Evolutionary conservation across 2,329 filamentous ascomycete genomes (phyloP).

Genomic region (Xylariaceae sp.): DNA sequence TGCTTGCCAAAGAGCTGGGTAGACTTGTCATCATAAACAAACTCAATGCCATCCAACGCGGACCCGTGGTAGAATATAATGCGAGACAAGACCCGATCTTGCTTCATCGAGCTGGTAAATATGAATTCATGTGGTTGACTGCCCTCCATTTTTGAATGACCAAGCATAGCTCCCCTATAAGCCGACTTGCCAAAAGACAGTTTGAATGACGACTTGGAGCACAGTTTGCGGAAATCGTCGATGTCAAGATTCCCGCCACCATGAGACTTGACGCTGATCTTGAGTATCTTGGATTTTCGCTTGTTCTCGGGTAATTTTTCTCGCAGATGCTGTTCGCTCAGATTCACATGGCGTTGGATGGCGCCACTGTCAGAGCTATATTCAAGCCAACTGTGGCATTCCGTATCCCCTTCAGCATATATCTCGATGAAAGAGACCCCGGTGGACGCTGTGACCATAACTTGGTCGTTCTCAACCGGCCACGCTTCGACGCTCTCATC

Average conservation of each 20-base stretch:
- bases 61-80: constrained; percentile 74
- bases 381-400: constrained; percentile 79
- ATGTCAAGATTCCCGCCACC: constrained; percentile 71
- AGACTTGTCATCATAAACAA: constrained; percentile 83
- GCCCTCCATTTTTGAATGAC: constrained; percentile 66
- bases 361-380: constrained; percentile 55
- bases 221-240: constrained; percentile 68
- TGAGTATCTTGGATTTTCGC: constrained; percentile 62
- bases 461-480: constrained; percentile 72
- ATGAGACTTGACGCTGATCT: constrained; percentile 70
- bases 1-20: constrained; percentile 82
- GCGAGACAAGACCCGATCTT: constrained; percentile 69
- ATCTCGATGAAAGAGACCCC: constrained; percentile 86
- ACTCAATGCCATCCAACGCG: constrained; percentile 82
- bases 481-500: constrained; percentile 84
- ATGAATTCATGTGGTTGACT: constrained; percentile 69
- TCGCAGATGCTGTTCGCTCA: constrained; percentile 73
- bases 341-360: constrained; percentile 55
- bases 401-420: constrained; percentile 71
- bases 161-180: constrained; percentile 72
- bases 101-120: constrained; percentile 63
- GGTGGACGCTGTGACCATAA: constrained; percentile 72
- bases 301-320: constrained; percentile 67
- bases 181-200: constrained; percentile 66
- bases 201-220: constrained; percentile 71